Conservation (phyloP, 2,329 filamentous ascomycete genomes). For the Scedosporium apiospermum region DNA sequence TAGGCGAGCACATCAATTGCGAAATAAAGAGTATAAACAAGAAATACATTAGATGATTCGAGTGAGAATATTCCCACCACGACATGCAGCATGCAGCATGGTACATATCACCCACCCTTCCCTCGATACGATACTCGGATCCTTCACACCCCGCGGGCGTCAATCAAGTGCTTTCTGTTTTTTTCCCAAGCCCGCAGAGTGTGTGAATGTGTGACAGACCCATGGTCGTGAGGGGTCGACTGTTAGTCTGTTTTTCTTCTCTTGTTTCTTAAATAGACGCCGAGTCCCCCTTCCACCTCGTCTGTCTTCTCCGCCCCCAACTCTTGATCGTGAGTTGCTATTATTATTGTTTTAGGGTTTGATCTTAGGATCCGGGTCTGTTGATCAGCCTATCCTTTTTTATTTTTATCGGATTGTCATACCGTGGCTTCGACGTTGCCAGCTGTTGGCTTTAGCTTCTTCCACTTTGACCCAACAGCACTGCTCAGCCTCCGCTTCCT, state of each 20-base stretch:
- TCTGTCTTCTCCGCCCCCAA: background rate
- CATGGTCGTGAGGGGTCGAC: background rate
- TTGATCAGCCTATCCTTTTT: slow-evolving; percentile 2
- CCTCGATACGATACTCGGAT: too few species aligned
- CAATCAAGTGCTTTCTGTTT: too few species aligned
- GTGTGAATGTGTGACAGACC: background rate
- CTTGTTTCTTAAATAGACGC: slow-evolving; percentile 5
- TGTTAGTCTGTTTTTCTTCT: background rate
- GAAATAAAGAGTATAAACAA: too few species aligned
- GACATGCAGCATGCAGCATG: too few species aligned
- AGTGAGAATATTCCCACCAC: too few species aligned
- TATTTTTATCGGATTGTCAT: background rate
- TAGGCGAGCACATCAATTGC: too few species aligned
- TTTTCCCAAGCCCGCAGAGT: too few species aligned
- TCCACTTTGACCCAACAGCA: background rate
- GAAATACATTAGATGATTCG: too few species aligned
- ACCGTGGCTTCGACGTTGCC: background rate
- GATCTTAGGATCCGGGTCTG: background rate
- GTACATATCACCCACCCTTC: too few species aligned
- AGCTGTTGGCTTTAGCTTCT: background rate
- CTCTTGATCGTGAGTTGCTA: background rate
- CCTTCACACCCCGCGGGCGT: too few species aligned
- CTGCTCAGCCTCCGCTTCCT: background rate
- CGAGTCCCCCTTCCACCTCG: background rate
- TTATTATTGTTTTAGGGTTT: background rate